Base-by-base conservation (phyloP, 768 basidiomycete genomes). In the Mrakia gelida region DNA sequence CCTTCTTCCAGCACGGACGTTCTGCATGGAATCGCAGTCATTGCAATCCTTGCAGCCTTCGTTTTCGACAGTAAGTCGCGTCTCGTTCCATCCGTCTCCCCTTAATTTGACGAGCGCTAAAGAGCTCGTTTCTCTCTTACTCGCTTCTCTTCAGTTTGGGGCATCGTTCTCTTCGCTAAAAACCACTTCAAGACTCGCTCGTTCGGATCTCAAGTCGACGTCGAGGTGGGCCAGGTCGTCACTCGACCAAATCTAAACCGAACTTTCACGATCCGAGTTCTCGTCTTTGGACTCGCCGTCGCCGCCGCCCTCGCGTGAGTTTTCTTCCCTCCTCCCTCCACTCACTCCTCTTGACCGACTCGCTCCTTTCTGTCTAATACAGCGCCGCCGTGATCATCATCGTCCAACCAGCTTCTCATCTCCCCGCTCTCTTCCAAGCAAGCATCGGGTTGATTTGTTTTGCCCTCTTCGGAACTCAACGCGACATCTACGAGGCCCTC, bases 391-490 rank as follows among this genome's bases (percentile, higher is more conserved):
- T 70, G 5, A n/a, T 70, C 41, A 70, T 70, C 67, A 70, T 70
- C 38, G 34, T 43, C 38, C 21, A 21, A 26, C 67, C 67, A 32
- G 21, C 32, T 1, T 70, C 67, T 0, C 67, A 70, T 38, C 32
- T 26, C 41, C 67, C 67, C 5, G 67, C 67, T 0, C 41, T 70
- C 32, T 70, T 70, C 41, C 67, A 70, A 8, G 18, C 67, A 0
- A 45, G 11, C 67, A 34, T 70, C 18, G 67, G 67, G 16, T 41
- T 70, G 2, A 70, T 70, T 6, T 70, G 38, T 41, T 70, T 70
- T 26, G 34, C 41, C 67, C 67, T 70, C 67, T 70, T 70, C 34
- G 67, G 67, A 43, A 70, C 67, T 11, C 67, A 70, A 43, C 38
- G 38, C 18, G 67, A 70, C 67, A n/a, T 41, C 38, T 45, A 23